Conservation (phyloP, 2,329 filamentous ascomycete genomes). For the Coleophoma eucalyptorum region DNA sequence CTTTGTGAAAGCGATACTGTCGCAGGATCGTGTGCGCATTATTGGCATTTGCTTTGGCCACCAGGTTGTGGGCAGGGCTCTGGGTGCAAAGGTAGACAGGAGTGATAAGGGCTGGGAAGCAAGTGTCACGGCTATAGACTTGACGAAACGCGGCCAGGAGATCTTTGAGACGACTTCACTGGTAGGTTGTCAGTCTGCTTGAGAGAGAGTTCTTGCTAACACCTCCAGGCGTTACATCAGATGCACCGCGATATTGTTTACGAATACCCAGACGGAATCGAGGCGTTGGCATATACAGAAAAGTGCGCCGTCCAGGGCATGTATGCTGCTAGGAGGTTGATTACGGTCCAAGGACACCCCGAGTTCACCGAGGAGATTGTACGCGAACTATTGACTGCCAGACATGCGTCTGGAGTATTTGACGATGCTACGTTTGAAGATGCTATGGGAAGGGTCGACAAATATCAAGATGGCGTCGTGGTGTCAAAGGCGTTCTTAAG, state of each 20-base stretch:
- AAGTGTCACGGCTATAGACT: conserved; percentile 64
- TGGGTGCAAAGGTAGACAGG: conserved; percentile 63
- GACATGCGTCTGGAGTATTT: conserved; percentile 67
- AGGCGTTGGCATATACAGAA: conserved; percentile 60
- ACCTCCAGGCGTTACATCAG: conserved; percentile 64
- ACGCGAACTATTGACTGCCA: conserved; percentile 59
- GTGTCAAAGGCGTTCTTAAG: conserved; percentile 72
- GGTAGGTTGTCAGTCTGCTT: conserved; percentile 29
- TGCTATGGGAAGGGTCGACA: conserved; percentile 60
- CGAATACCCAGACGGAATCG: conserved; percentile 56
- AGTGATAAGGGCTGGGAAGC: conserved; percentile 76
- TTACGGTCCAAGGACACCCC: conserved; percentile 83
- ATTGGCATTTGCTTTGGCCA: conserved; percentile 86
- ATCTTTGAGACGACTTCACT: conserved; percentile 64
- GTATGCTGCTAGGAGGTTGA: conserved; percentile 61
- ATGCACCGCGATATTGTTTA: conserved; percentile 82
- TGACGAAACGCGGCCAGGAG: conserved; percentile 67
- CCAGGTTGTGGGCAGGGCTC: conserved; percentile 74
- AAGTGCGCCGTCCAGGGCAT: conserved; percentile 76
- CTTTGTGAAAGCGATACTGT: conserved; percentile 57
- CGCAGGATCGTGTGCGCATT: conserved; percentile 60
- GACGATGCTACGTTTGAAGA: conserved; percentile 64
- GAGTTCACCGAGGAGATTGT: conserved; percentile 76
- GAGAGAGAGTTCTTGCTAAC: neutral
- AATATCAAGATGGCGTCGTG: conserved; percentile 74